Percentiles rank a stretch among this genome's conserved stretches.
Conservation (phyloP, 73 alveolate species). For the Tetrahymena elliotti region DNA sequence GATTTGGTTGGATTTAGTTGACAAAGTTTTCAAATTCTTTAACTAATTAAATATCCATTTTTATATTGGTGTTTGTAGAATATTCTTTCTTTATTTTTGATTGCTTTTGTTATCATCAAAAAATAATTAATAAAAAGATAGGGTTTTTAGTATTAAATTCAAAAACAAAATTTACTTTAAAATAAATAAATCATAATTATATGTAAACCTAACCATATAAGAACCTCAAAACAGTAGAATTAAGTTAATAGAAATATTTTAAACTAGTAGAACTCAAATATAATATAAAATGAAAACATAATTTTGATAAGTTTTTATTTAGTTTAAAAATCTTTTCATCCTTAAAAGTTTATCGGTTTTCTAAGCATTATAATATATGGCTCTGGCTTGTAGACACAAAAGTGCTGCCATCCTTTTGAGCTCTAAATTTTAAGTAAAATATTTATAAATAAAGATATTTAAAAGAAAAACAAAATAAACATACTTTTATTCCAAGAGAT, state of each 20-base stretch:
- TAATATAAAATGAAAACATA: too few relatives aligned
- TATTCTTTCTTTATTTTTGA: neutral
- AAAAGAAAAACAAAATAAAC: neutral
- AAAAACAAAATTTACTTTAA: too few relatives aligned
- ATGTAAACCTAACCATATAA: too few relatives aligned
- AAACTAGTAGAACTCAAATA: too few relatives aligned
- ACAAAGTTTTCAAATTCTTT: neutral
- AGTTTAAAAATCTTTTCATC: neutral
- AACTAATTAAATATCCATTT: neutral
- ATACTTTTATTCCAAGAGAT: conserved; percentile 48
- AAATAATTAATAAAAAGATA: too few relatives aligned
- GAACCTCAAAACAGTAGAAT: too few relatives aligned
- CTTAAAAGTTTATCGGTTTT: conserved; percentile 41
- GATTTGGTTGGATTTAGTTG: neutral
- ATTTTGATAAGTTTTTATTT: too few relatives aligned
- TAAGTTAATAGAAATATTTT: too few relatives aligned
- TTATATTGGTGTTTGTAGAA: neutral
- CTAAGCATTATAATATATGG: conserved; percentile 62
- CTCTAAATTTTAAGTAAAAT: conserved; percentile 8
- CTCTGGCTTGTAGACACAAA: conserved; percentile 63
- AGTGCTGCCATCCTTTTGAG: conserved; percentile 66
- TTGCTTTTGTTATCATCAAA: neutral
- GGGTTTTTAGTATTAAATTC: too few relatives aligned
- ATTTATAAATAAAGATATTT: neutral
- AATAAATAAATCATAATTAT: too few relatives aligned